Conservation (phyloP, 495 filamentous ascomycete species). For the Tuber microsphaerosporum region DNA sequence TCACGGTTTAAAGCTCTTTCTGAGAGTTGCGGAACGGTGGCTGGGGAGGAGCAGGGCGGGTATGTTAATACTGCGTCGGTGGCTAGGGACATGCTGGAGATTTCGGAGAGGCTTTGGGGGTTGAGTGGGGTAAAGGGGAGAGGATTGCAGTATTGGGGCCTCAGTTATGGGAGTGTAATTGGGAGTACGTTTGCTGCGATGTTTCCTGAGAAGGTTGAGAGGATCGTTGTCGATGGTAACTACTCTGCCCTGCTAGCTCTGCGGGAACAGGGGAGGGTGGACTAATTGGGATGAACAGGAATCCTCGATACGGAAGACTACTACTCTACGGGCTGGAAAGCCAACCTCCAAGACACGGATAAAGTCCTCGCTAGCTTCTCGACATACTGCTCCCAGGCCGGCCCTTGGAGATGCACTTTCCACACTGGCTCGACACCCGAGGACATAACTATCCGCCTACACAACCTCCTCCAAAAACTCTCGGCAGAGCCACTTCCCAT, state of each 20-base stretch:
- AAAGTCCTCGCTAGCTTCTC: constrained; percentile 53
- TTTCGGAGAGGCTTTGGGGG: constrained; percentile 30
- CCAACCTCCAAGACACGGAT: constrained; percentile 50
- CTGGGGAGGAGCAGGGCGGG: constrained; percentile 15
- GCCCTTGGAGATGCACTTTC: constrained; percentile 48
- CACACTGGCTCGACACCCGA: constrained; percentile 44
- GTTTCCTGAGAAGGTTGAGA: constrained; percentile 48
- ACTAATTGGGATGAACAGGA: constrained; percentile 35
- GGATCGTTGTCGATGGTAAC: constrained; percentile 49
- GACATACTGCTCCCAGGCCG: constrained; percentile 49
- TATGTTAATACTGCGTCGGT: constrained; percentile 34
- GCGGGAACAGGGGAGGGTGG: background rate
- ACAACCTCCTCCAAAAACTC: constrained; percentile 45
- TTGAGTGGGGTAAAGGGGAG: constrained; percentile 43
- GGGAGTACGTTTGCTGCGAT: constrained; percentile 51
- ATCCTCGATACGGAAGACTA: constrained; percentile 48
- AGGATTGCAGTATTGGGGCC: constrained; percentile 52
- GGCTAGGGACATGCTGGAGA: constrained; percentile 38
- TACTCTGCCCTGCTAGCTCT: constrained; percentile 12
- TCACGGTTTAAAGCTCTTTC: constrained; percentile 16
- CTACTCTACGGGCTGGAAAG: constrained; percentile 47
- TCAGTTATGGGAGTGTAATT: constrained; percentile 51
- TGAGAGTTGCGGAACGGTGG: constrained; percentile 5
- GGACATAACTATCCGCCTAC: constrained; percentile 45
- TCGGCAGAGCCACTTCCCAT: constrained; percentile 51